Percentiles rank a stretch among this genome's conserved stretches.
Evolutionary conservation across 495 filamentous ascomycete species (phyloP).

Genomic region (Chaetomidium leptoderma): DNA sequence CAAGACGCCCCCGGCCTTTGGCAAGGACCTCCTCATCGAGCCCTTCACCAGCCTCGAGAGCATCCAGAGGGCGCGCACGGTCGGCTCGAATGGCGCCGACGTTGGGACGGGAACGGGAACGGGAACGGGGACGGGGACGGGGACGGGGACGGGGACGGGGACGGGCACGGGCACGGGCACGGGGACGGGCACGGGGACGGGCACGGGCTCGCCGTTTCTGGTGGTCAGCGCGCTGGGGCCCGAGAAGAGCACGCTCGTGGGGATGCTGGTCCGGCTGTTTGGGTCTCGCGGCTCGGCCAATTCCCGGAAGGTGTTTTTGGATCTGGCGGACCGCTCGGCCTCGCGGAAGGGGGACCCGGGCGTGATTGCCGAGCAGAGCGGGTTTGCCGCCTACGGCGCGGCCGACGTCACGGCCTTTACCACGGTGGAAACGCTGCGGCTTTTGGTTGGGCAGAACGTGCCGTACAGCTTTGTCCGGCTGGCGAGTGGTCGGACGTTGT

Average conservation of each 20-base stretch:
- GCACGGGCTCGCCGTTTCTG: constrained; percentile 63
- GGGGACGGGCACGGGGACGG: no score
- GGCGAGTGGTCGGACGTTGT: constrained; percentile 66
- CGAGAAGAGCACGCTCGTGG: constrained; percentile 74
- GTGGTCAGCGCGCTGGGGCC: constrained; percentile 73
- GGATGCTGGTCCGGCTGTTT: constrained; percentile 69
- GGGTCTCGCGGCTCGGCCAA: constrained; percentile 47
- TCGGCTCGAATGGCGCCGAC: constrained; percentile 33
- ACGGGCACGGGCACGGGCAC: no score
- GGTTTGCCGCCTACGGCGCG: constrained; percentile 74
- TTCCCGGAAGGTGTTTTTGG: constrained; percentile 71
- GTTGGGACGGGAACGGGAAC: constrained; percentile 5
- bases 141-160: no score
- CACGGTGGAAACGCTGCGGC: constrained; percentile 69
- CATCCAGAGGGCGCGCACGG: constrained; percentile 58
- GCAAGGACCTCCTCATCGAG: constrained; percentile 54
- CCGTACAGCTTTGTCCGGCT: constrained; percentile 80
- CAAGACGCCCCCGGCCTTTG: constrained; percentile 59
- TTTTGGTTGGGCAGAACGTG: constrained; percentile 80
- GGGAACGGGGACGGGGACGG: no score
- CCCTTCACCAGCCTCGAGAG: constrained; percentile 77
- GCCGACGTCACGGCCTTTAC: constrained; percentile 77
- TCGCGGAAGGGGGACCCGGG: constrained; percentile 63
- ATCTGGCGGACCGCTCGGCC: constrained; percentile 62
- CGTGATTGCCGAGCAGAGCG: constrained; percentile 60